Conservation (phyloP, 257 asterid species). For the Nicotiana tomentosiformis region DNA sequence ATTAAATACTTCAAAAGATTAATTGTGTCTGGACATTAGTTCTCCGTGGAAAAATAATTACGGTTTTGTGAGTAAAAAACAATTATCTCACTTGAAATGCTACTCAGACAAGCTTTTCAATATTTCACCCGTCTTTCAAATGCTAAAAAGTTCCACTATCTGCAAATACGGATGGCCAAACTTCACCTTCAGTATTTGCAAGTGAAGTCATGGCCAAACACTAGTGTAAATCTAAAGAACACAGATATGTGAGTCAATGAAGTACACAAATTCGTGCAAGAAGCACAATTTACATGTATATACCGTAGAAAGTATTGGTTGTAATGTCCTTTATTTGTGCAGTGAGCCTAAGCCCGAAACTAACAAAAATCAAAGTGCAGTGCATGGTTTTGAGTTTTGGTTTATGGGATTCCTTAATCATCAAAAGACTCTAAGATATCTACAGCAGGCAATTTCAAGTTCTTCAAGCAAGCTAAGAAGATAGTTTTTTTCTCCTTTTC, state of each 20-base stretch:
- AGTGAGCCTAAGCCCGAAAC: slow-evolving; percentile 39
- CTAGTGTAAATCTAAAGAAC: not conserved
- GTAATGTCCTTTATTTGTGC: not conserved
- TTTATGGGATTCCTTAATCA: slow-evolving; percentile 53
- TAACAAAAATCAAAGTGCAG: slow-evolving; percentile 38
- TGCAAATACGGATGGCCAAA: not conserved
- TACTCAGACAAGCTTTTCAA: not conserved
- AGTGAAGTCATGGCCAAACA: not conserved
- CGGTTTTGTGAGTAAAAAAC: not conserved
- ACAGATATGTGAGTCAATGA: not conserved
- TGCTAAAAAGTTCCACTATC: not conserved
- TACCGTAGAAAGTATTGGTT: not conserved
- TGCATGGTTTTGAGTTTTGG: slow-evolving; percentile 47
- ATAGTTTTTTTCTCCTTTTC: not conserved
- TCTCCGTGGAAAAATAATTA: not conserved
- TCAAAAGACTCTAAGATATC: slow-evolving; percentile 24
- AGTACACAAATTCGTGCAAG: not conserved
- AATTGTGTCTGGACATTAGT: not conserved
- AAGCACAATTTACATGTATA: not conserved
- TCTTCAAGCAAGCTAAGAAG: slow-evolving; percentile 6
- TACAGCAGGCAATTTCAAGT: slow-evolving; percentile 24
- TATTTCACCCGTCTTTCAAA: not conserved
- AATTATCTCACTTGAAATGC: not conserved
- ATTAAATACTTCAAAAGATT: not conserved
- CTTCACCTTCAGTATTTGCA: not conserved